Percentiles rank a stretch among this genome's conserved stretches.
These are phyloP conservation scores for Plasmodium coatneyi DNA, from an alignment of 169 alveolate genomes.

Conservation along the genomic window DNA sequence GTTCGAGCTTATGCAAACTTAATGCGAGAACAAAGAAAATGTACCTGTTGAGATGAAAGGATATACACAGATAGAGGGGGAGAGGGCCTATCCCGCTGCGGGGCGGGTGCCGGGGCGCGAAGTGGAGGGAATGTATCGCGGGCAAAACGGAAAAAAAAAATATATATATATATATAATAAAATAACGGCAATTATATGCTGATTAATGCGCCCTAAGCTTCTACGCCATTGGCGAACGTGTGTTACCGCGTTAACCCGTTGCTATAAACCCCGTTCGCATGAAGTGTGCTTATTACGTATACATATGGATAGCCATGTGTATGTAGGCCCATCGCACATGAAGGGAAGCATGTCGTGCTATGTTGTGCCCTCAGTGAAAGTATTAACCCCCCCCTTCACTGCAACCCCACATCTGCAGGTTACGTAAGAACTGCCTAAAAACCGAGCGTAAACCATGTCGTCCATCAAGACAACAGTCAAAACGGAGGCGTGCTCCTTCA, in stretches of 20 bases:
- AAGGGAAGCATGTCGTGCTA: background rate
- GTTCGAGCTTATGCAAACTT: background rate
- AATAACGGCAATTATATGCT: background rate
- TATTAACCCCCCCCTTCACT: background rate
- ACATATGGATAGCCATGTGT: background rate
- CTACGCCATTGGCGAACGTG: background rate
- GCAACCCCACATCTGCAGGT: conserved; percentile 9
- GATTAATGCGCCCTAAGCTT: background rate
- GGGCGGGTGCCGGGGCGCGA: background rate
- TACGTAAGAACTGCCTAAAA: background rate
- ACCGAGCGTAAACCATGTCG: conserved; percentile 78
- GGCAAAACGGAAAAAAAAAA: background rate
- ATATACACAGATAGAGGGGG: background rate
- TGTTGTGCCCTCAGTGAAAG: background rate
- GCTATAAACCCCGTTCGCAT: background rate
- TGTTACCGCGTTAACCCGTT: background rate
- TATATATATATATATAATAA: background rate
- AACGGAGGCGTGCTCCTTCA: conserved; percentile 97
- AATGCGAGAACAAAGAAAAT: background rate
- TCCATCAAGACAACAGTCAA: conserved; percentile 90
- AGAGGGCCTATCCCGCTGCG: background rate
- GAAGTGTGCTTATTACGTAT: background rate
- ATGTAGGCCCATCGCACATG: background rate
- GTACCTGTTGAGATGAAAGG: background rate
- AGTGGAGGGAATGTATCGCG: background rate